Percentiles rank a stretch among this genome's conserved stretches.
These are phyloP conservation scores for Ogataea populi-albae DNA, from an alignment of 805 yeast genomes.

Conservation along the genomic window DNA sequence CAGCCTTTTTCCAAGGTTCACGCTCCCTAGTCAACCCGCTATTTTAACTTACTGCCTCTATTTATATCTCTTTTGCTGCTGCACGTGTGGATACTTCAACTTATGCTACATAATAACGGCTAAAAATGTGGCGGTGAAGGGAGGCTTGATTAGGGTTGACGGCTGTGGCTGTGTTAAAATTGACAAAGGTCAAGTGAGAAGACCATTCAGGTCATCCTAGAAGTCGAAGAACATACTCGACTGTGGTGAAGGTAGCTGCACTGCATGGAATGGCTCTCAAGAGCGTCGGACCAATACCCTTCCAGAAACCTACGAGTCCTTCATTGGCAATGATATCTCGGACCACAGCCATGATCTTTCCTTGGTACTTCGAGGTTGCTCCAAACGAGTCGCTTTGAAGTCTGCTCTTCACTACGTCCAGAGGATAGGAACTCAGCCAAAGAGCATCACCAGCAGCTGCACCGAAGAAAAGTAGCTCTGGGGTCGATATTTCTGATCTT, in stretches of 20 bases:
- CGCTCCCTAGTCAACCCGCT: no score
- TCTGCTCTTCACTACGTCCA: slow-evolving; percentile 51
- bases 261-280: slow-evolving; percentile 62
- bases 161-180: no score
- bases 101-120: no score
- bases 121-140: no score
- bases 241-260: slow-evolving; percentile 77
- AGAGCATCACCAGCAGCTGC: slow-evolving; percentile 68
- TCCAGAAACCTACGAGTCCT: slow-evolving; percentile 57
- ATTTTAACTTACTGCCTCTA: no score
- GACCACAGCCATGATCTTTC: slow-evolving; percentile 36
- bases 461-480: slow-evolving; percentile 55
- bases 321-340: slow-evolving; percentile 38
- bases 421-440: slow-evolving; percentile 56
- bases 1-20: no score
- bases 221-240: slow-evolving; percentile 60
- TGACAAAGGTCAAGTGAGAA: neutral
- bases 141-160: no score
- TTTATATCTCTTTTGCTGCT: no score
- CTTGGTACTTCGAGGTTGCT: slow-evolving; percentile 39
- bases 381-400: slow-evolving; percentile 56
- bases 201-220: slow-evolving; percentile 36
- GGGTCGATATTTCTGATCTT: slow-evolving; percentile 50
- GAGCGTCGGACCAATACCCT: slow-evolving; percentile 58
- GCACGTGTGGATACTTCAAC: no score